phyloP scores from a whole-genome alignment of 768 basidiomycete species.

The Crucibulum laeve region DNA sequence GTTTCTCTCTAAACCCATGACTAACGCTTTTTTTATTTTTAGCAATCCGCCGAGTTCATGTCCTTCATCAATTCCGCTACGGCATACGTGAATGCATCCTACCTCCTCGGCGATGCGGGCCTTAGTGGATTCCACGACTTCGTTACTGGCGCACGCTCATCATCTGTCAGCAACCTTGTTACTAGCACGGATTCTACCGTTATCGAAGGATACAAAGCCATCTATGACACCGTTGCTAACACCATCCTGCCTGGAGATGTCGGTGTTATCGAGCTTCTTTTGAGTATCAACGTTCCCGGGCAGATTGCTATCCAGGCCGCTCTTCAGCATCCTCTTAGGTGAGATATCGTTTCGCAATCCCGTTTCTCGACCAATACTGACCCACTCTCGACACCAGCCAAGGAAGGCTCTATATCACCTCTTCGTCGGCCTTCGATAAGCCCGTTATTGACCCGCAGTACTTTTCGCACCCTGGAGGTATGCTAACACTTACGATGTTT shows the following conservation, averaged over 20 bases:
- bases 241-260: conserved; percentile 28
- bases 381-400: conserved; percentile 21
- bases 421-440: conserved; percentile 46
- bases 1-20: neutral
- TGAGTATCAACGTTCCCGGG: conserved; percentile 31
- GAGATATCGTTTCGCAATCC: neutral
- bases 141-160: neutral
- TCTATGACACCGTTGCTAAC: conserved; percentile 41
- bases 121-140: neutral
- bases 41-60: conserved; percentile 33
- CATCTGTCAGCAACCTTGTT: conserved; percentile 24
- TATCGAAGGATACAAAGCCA: conserved; percentile 49
- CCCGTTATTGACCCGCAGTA: conserved; percentile 61
- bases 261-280: conserved; percentile 55
- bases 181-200: conserved; percentile 40
- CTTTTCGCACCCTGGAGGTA: conserved; percentile 42
- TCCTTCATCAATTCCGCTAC: conserved; percentile 53
- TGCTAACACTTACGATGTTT: conserved; percentile 5
- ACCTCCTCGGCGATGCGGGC: neutral
- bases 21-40: neutral
- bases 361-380: neutral
- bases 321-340: conserved; percentile 61
- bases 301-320: conserved; percentile 58
- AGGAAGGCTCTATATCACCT: conserved; percentile 54
- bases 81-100: neutral